These are phyloP conservation scores for Fusarium oligoseptatum DNA, from an alignment of 2,329 filamentous ascomycete genomes.

Conservation along the genomic window DNA sequence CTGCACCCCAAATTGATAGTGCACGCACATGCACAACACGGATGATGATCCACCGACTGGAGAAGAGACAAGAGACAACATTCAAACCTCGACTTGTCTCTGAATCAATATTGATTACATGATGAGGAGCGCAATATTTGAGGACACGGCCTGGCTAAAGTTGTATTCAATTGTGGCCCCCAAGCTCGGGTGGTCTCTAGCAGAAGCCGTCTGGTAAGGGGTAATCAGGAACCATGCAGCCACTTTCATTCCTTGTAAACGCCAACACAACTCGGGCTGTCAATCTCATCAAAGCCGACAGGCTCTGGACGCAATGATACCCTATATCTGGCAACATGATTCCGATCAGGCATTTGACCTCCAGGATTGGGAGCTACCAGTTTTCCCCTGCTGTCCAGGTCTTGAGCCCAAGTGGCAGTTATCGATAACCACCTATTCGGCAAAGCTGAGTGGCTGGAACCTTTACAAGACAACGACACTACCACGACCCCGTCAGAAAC, in stretches of 20 bases:
- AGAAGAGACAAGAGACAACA: neutral
- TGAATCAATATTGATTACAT: neutral
- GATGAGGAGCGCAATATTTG: neutral
- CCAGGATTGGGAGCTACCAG: neutral
- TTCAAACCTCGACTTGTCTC: neutral
- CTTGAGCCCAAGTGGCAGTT: neutral
- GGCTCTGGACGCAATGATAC: neutral
- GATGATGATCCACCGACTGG: conserved; percentile 2
- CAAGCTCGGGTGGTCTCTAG: neutral
- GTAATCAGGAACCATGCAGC: neutral
- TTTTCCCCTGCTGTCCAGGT: neutral
- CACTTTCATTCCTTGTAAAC: conserved; percentile 5
- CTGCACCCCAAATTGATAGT: conserved; percentile 22
- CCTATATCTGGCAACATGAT: neutral
- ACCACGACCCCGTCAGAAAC: neutral
- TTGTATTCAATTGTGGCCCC: neutral
- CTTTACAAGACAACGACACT: neutral
- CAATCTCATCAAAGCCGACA: neutral
- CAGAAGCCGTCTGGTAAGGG: neutral
- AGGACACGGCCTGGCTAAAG: neutral
- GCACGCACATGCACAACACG: conserved; percentile 3
- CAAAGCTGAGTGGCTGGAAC: neutral
- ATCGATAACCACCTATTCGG: neutral
- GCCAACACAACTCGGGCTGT: neutral
- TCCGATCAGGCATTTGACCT: neutral